Percentiles rank a stretch among this genome's conserved stretches.
These are phyloP conservation scores for Fragaria vesca DNA, from an alignment of 306 rosid species.

Conservation along the genomic window DNA sequence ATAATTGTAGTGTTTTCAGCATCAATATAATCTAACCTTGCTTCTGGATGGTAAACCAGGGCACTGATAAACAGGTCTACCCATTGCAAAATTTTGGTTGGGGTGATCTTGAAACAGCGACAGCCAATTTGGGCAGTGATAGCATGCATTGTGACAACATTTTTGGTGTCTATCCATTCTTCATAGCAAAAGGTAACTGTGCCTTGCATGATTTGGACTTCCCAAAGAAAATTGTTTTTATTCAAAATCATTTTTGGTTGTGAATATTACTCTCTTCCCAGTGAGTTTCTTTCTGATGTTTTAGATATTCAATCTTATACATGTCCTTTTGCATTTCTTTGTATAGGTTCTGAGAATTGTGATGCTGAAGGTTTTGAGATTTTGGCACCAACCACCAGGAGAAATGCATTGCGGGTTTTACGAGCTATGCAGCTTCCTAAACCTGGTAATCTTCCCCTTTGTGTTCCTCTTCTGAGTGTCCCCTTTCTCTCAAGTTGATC, in stretches of 20 bases:
- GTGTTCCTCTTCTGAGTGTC: not conserved
- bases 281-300: not conserved
- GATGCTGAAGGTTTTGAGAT: conserved; percentile 63
- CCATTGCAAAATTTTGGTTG: conserved; percentile 66
- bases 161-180: conserved; percentile 78
- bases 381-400: conserved; percentile 74
- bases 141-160: conserved; percentile 36
- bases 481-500: conserved; percentile 8
- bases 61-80: conserved; percentile 29
- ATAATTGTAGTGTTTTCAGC: not conserved
- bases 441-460: conserved; percentile 53
- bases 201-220: not conserved
- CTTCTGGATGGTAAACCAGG: conserved; percentile 41
- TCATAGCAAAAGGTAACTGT: conserved; percentile 65
- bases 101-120: conserved; percentile 47
- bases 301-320: not conserved
- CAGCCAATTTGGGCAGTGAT: conserved; percentile 31
- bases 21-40: not conserved
- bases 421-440: conserved; percentile 95
- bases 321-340: not conserved
- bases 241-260: not conserved
- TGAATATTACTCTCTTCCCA: not conserved
- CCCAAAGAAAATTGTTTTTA: not conserved
- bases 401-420: conserved; percentile 73
- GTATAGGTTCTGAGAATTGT: conserved; percentile 48